phyloP scores from a whole-genome alignment of 352 stramenopile species.

The Aphanomyces euteiches region DNA sequence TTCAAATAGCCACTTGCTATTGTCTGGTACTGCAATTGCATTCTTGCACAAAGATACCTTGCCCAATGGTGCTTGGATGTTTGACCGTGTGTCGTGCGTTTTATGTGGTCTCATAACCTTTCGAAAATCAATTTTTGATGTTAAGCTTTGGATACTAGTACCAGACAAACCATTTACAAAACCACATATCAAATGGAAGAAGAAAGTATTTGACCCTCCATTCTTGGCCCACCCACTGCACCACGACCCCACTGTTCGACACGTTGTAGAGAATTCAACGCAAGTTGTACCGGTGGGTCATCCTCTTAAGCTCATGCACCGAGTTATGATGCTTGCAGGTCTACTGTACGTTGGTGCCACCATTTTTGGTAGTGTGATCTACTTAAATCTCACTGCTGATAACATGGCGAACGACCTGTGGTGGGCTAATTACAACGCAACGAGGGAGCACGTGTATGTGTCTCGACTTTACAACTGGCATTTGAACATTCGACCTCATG shows the following conservation, averaged over 20 bases:
- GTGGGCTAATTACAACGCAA: constrained; percentile 21
- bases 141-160: not conserved
- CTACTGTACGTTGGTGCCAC: constrained; percentile 1
- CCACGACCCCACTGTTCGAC: not conserved
- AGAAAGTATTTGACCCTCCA: not conserved
- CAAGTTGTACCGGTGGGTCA: not conserved
- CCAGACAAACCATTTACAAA: not conserved
- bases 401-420: constrained; percentile 26
- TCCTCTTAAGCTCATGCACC: not conserved
- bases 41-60: not conserved
- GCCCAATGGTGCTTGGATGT: not conserved
- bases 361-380: constrained; percentile 11
- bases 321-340: not conserved
- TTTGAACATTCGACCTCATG: not conserved
- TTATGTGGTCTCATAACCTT: not conserved
- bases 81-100: not conserved
- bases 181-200: not conserved
- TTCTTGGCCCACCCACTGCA: no score
- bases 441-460: not conserved
- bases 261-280: not conserved
- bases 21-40: not conserved
- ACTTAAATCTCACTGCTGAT: not conserved
- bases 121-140: not conserved
- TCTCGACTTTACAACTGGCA: not conserved
- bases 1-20: not conserved